Conservation (phyloP, 2,329 filamentous ascomycete species). For the Colletotrichum higginsianum region DNA sequence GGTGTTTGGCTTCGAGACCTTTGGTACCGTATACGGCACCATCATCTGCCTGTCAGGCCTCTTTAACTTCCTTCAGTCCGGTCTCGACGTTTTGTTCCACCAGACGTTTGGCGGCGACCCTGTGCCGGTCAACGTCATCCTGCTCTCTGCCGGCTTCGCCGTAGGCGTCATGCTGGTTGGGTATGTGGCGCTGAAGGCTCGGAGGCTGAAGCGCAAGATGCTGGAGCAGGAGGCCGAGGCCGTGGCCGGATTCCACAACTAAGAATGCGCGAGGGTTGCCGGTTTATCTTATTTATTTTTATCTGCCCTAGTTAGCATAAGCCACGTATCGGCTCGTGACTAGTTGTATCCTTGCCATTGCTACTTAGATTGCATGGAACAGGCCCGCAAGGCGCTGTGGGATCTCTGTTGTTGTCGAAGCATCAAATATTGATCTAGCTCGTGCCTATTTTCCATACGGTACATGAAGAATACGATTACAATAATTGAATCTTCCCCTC, state of each 20-base stretch:
- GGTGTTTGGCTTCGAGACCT: constrained; percentile 92
- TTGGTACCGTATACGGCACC: constrained; percentile 93
- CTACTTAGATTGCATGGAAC: constrained; percentile 1
- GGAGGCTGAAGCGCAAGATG: constrained; percentile 51
- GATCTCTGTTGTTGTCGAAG: neutral
- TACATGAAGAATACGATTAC: neutral
- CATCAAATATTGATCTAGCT: neutral
- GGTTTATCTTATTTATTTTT: neutral
- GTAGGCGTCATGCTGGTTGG: constrained; percentile 77
- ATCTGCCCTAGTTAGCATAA: neutral
- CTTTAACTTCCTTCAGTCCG: constrained; percentile 87
- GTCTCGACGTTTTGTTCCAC: constrained; percentile 84
- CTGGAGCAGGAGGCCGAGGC: constrained; percentile 43
- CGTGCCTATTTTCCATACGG: neutral
- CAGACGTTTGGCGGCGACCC: constrained; percentile 80
- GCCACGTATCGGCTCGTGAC: neutral
- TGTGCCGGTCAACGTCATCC: constrained; percentile 80
- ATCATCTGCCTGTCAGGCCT: constrained; percentile 90
- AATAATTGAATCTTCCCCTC: neutral
- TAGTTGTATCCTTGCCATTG: neutral
- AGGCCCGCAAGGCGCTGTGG: constrained; percentile 8
- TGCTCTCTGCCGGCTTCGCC: constrained; percentile 73
- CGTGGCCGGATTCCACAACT: constrained; percentile 17
- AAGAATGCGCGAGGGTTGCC: neutral
- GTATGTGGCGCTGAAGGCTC: constrained; percentile 70